Evolutionary conservation across 106 monocot genomes (phyloP).

Genomic region (Posidonia australis): DNA sequence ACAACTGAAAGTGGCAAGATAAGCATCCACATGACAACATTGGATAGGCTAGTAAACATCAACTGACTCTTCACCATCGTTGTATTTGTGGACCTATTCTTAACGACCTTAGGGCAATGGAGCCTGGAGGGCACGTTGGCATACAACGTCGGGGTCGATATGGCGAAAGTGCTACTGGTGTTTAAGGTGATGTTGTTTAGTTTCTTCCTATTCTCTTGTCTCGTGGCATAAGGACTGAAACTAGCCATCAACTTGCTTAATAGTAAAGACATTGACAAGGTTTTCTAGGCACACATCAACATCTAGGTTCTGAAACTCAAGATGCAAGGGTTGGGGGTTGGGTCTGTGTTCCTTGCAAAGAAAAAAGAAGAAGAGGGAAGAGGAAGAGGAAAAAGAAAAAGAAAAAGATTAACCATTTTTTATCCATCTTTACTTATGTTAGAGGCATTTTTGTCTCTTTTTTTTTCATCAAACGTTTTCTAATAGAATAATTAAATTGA

Average conservation of each 20-base stretch:
- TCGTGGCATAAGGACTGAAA: constrained; percentile 27
- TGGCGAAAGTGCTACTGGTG: constrained; percentile 12
- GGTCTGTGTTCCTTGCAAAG: too few relatives aligned
- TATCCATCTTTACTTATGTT: too few relatives aligned
- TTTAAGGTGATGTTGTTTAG: constrained; percentile 27
- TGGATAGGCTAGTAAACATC: constrained; percentile 24
- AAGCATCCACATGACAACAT: constrained; percentile 23
- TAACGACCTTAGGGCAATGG: constrained; percentile 17
- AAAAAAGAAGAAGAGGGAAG: too few relatives aligned
- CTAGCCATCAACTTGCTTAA: constrained; percentile 29
- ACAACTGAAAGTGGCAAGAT: neutral
- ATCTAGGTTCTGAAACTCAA: constrained; percentile 18
- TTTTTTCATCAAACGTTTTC: too few relatives aligned
- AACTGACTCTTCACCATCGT: constrained; percentile 30
- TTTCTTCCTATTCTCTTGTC: constrained; percentile 33
- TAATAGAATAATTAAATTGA: too few relatives aligned
- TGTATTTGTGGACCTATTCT: constrained; percentile 23
- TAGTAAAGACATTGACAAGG: constrained; percentile 26
- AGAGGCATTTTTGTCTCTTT: too few relatives aligned
- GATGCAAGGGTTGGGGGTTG: constrained; percentile 19
- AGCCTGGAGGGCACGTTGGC: constrained; percentile 16
- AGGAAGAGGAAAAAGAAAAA: too few relatives aligned
- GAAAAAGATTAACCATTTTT: too few relatives aligned
- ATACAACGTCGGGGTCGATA: constrained; percentile 16
- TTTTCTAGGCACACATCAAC: constrained; percentile 20